Conservation (phyloP, 805 yeast genomes). For the Ogataea henricii region DNA sequence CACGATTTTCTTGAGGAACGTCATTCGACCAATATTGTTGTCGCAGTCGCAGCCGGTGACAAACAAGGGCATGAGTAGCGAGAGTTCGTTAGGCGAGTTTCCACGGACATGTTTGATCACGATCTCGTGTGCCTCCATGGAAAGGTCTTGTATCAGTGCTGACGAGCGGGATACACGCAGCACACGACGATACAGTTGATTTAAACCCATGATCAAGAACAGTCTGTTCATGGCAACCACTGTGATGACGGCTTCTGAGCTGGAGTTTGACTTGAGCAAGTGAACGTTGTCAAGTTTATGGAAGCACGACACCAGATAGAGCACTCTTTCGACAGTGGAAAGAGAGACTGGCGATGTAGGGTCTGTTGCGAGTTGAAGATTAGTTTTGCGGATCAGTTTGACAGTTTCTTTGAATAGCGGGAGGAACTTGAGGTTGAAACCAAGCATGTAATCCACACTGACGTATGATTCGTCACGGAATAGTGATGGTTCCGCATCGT, state of each 20-base stretch:
- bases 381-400: conserved; percentile 38
- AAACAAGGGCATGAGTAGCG: conserved; percentile 56
- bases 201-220: conserved; percentile 53
- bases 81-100: conserved; percentile 53
- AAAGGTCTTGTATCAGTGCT: conserved; percentile 48
- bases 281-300: conserved; percentile 29
- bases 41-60: conserved; percentile 61
- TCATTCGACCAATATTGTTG: conserved; percentile 37
- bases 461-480: conserved; percentile 32
- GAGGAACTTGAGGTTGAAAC: conserved; percentile 64
- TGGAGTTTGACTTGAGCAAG: conserved; percentile 11
- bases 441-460: conserved; percentile 62
- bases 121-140: conserved; percentile 40
- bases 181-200: conserved; percentile 60
- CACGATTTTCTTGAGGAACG: conserved; percentile 42
- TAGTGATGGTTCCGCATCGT: conserved; percentile 10
- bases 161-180: conserved; percentile 48
- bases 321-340: conserved; percentile 34
- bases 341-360: conserved; percentile 23
- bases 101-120: conserved; percentile 43
- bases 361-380: conserved; percentile 19
- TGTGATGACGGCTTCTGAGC: conserved; percentile 21
- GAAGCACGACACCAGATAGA: conserved; percentile 40
- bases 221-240: conserved; percentile 51
- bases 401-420: conserved; percentile 57